Evolutionary conservation across 768 basidiomycete genomes (phyloP).

Genomic region (Mycena filopes): DNA sequence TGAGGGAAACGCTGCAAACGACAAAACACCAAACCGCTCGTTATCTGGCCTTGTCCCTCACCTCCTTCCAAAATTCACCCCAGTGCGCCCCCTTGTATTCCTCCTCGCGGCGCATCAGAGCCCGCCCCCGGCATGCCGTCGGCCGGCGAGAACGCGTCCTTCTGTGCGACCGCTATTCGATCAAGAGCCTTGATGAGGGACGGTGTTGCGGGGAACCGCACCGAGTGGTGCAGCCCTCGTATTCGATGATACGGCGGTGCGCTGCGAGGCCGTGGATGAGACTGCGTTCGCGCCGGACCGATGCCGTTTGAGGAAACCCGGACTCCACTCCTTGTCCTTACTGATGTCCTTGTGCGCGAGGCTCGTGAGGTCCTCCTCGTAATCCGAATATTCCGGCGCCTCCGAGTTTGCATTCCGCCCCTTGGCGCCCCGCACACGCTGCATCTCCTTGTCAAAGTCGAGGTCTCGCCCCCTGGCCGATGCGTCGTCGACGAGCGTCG

Average conservation of each 20-base stretch:
- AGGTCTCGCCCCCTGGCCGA: conserved; percentile 34
- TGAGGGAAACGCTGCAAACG: neutral
- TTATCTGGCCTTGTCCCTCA: conserved; percentile 45
- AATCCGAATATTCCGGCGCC: conserved; percentile 56
- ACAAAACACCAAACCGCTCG: neutral
- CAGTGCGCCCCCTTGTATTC: conserved; percentile 44
- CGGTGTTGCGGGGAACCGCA: conserved; percentile 69
- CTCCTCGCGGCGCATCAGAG: conserved; percentile 3
- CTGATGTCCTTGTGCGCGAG: conserved; percentile 28
- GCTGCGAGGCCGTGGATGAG: conserved; percentile 38
- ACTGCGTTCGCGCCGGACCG: conserved; percentile 35
- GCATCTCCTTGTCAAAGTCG: conserved; percentile 56
- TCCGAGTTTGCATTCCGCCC: conserved; percentile 36
- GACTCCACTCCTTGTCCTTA: conserved; percentile 55
- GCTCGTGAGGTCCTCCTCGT: conserved; percentile 56
- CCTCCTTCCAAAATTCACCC: conserved; percentile 59
- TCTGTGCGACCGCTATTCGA: conserved; percentile 66
- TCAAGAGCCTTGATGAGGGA: conserved; percentile 74
- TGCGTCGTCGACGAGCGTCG: conserved; percentile 36
- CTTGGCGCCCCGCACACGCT: conserved; percentile 46
- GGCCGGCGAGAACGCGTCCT: conserved; percentile 56
- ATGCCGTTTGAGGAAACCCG: conserved; percentile 60
- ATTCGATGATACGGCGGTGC: conserved; percentile 34
- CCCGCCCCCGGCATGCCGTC: conserved; percentile 23
- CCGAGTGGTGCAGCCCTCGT: conserved; percentile 40